Evolutionary conservation across 2,329 filamentous ascomycete species (phyloP), one percentile per base, ranked within the genome.

Genomic region (Penicillium fuscoglaucum): DNA sequence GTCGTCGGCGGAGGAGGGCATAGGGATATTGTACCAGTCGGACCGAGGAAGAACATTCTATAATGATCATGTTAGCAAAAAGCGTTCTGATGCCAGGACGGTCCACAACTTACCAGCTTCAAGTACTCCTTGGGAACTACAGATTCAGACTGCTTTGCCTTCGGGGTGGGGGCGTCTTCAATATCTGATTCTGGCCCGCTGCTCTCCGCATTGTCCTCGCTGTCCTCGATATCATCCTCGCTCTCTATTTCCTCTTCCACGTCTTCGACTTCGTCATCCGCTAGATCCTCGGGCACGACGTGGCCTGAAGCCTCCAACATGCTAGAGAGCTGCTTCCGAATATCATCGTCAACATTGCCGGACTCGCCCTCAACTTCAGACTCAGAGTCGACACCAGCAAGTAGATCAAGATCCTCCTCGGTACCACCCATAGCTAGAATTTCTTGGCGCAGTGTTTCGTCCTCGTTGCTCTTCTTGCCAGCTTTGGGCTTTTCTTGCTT

Each of bases 21-120:
- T 77, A 61, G 81, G 73, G 54, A 82, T 80, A 33, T 83, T 78
- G 72, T 89, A 86, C 88, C 88, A 90, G 72, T 90, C 87, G 21
- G 87, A 82, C 67, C 85, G 81, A 52, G 87, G 85, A 61, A 81
- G 77, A 67, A 89, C 82, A 41, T 79, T 74, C 85, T 87, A 70
- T 40, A 40, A 28, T 43, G 10, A 13, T 13, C 29, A 31, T 19
- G 19, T 68, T 59, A 66, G 52, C 54, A 75, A 58, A 58, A 71
- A 69, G 56, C 40, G 12, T 57, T 56, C 21, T 52, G n/a, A 29
- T 29, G n/a, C 35, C 19, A 35, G 41, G 43, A 26, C 15, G 15
- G 24, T 26, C 26, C 46, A 52, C 33, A 21, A 69, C 72, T 66
- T 59, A 74, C 72, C 52, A 75, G 67, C 49, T 72, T 72, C 28